Base-by-base conservation (phyloP, 768 basidiomycete species). In the Mycena floridula region DNA sequence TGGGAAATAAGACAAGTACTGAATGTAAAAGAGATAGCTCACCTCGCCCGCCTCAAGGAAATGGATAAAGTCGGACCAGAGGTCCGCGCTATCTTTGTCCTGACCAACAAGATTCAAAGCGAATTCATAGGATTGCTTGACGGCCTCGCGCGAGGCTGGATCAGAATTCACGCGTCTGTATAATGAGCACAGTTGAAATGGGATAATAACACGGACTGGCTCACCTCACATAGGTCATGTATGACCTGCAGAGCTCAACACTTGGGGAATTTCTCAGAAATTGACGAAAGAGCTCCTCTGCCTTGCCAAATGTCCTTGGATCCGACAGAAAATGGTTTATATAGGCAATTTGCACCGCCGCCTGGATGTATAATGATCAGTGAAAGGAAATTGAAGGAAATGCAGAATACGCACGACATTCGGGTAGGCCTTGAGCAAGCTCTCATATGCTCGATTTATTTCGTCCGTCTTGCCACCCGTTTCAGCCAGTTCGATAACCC, bases 61-160 rank as follows among this genome's bases (percentile, higher is more conserved):
- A 47, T 85, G 79, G 57, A 98, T 87, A 56, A 94, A 98, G 55
- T 98, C 94, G 46, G 70, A 76, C 94, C 95, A 98, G 27, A 99
- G 90, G 44, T 86, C 82, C 7, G 87, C 89, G 44, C 89, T 86
- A 49, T 94, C 89, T 54, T 89, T 86, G 64, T 98, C 95, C 59
- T 88, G 84, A 15, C 93, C 93, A 37, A 96, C 81, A 50, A 92
- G 73, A 53, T 79, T 82, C 43, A 98, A 71, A 0, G 93, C 93
- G 56, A 90, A 96, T 59, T 98, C 94, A 60, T 93, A 98, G 11
- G 93, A 89, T 54, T 89, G 85, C 30, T 81, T 79, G 49, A 98
- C 80, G 15, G 76, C 79, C 32, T 89, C 84, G 44, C 93, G 80
- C 36, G 83, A 80, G 25, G 68, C 64, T 0, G 85, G 77, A 22